Evolutionary conservation across 2,329 filamentous ascomycete genomes (phyloP), one percentile per base, ranked within the genome.

Genomic region (Tolypocladium capitatum): DNA sequence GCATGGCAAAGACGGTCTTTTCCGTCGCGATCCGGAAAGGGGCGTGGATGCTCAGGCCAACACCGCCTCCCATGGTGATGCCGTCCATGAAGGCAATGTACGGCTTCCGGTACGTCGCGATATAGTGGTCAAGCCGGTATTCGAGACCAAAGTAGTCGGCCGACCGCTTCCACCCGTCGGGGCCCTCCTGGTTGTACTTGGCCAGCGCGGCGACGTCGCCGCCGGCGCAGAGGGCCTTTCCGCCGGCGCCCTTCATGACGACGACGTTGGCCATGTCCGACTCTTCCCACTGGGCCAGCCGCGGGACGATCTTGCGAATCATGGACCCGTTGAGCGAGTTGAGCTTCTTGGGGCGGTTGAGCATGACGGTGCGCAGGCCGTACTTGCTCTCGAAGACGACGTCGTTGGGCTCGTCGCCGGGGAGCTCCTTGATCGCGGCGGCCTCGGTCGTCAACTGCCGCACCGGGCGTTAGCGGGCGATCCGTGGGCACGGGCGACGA

Each of bases 11-110:
- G 43, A 94, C 70, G 6, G 92, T 98, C 62, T 84, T 84, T 69
- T 98, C 92, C 3, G 92, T 98, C 34, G 92, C 92, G 62, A 98
- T 94, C 51, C 92, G 78, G 75, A 98, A 91, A 3, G 92, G 94
- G 2, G 92, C 91, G 67, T 98, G 94, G 46, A 95, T 79, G 65
- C 86, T 94, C 48, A 98, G 77, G 7, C 92, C 92, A 46, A 97
- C 92, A 55, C 92, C 92, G 48, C 92, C 92, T 48, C 92, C 92
- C 92, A 98, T 98, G 46, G 94, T 98, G 65, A 95, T 86, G 50
- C 92, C 92, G 61, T 98, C 92, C 83, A 98, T 94, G 62, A 97
- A 85, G 31, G 92, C 86, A 46, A 98, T 80, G 61, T 92, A 94
- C 0, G 92, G 92, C 71, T 96, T 98, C 52, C 73, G 64, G 70